Evolutionary conservation across 2,329 filamentous ascomycete genomes (phyloP), one percentile per base, ranked within the genome.

Genomic region (Fusarium sp.): DNA sequence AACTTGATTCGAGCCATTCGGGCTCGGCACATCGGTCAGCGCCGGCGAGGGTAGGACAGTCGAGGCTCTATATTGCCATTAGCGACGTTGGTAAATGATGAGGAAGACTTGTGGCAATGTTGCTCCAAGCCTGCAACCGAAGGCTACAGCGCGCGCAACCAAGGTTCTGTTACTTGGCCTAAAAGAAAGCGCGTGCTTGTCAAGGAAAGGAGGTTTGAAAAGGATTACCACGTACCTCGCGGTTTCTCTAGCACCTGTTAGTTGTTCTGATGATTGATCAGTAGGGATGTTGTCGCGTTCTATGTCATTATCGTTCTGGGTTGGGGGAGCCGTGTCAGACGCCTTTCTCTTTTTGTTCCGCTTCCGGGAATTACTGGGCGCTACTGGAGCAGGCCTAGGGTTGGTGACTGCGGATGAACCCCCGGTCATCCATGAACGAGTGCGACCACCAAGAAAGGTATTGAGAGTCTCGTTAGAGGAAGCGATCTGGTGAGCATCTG

Each of bases 11-110:
- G 79, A 75, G 60, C 79, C 64, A 66, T 77, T 77, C 25, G 86
- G 86, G 73, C 86, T 88, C 18, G 83, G 81, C 66, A 90, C 88
- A 69, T 91, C 87, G 75, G 88, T 91, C 14, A 87, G 85, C 15
- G 89, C 85, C 32, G 90, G 89, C 16, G 90, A 91, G 9, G 89
- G 88, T 52, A 91, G 83, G 22, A 87, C 81, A 34, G 79, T 72
- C 62, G 77, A 69, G 22, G 50, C 29, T 71, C 74, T 76, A 43
- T 51, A 22, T 45, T 38, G n/a, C 27, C 29, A 58, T 76, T 62
- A 76, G 73, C 53, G 45, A 49, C 42, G 59, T 42, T 47, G 50
- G 44, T 46, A 40, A 29, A 38, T 49, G 25, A 32, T 49, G 16
- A 49, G 65, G 40, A 30, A 34, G 24, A 49, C 44, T 45, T 29